Evolutionary conservation across 1,139 yeast species (phyloP).

Genomic region (Kurtzmaniella natalensis): DNA sequence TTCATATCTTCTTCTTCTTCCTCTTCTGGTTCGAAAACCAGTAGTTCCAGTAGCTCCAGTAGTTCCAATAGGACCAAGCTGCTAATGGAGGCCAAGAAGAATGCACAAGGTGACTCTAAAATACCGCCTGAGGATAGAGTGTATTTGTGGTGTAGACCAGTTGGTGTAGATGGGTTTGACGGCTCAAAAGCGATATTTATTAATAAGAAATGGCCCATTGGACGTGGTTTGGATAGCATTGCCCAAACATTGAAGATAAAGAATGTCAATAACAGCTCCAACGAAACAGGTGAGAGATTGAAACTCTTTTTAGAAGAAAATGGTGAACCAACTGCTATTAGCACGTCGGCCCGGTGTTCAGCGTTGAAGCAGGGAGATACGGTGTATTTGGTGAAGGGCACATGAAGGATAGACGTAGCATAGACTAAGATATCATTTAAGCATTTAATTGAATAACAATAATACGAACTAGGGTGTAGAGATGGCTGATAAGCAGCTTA

Average conservation of each 20-base stretch:
- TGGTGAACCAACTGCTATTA: constrained; percentile 22
- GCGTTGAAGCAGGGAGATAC: constrained; percentile 47
- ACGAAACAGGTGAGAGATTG: constrained; percentile 36
- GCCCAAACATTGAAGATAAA: constrained; percentile 50
- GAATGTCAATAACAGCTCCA: constrained; percentile 53
- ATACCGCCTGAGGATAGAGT: constrained; percentile 54
- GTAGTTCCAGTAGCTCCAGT: neutral
- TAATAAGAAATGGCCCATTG: constrained; percentile 68
- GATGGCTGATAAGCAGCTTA: too few species aligned
- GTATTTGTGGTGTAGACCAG: constrained; percentile 48
- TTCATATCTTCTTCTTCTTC: neutral
- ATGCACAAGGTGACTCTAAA: constrained; percentile 66
- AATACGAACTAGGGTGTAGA: neutral
- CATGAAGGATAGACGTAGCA: neutral
- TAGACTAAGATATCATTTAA: neutral
- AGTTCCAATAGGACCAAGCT: neutral
- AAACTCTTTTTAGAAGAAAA: constrained; percentile 39
- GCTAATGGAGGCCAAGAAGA: constrained; percentile 31
- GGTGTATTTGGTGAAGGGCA: constrained; percentile 52
- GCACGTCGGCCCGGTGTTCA: constrained; percentile 39
- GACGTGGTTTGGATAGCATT: constrained; percentile 69
- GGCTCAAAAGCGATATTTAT: constrained; percentile 45
- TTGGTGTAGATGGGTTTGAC: constrained; percentile 38
- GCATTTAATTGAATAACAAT: neutral
- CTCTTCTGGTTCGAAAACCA: neutral